Evolutionary conservation across 78 protist genomes (phyloP), one percentile per base, ranked within the genome.

Genomic region (Cavenderia fasciculata): DNA sequence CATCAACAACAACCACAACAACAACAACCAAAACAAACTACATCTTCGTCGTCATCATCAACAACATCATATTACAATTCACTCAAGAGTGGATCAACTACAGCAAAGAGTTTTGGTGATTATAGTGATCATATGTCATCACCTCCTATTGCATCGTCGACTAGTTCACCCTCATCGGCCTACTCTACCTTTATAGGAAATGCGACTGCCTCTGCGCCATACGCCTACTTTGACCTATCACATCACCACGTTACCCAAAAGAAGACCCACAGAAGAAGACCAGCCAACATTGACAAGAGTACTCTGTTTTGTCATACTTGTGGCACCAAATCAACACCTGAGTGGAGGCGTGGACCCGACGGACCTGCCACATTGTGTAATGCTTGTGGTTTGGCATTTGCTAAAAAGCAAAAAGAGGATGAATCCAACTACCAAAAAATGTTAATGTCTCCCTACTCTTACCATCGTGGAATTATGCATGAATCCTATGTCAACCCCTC

Each of bases 331-430:
- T 72, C 75, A 31, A 86, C 92, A n/a, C 92, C 92, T 27, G 86
- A 86, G 43, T 86, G 92, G 92, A 47, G 92, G 43, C 46, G 85
- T 65, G 92, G 92, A 2, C 92, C 92, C 47, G 49, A 73, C 10
- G 92, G 92, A 4, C 92, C 92, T 27, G 92, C 92, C 0, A 86
- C 92, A 38, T 66, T 82, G 19, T 82, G 90, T 43, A 82, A 82
- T 82, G 90, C 90, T 14, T 82, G 90, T 68, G 90, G 90, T 69
- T 56, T 82, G n/a, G 90, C 90, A 0, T 82, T 57, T 68, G 90
- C 90, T 11, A 82, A 82, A 47, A 82, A 82, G 56, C 90, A 82
- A 82, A 47, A 78, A 52, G 90, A 82, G 23, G 90, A 82, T 18
- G 90, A 82, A 68, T 66, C 90, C 25, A 77, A 77, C 49, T 21